A percentile compares a stretch with the other conserved stretches of the same genome.
These are phyloP conservation scores for Corylus avellana DNA, from an alignment of 306 rosid genomes.

Conservation along the genomic window DNA sequence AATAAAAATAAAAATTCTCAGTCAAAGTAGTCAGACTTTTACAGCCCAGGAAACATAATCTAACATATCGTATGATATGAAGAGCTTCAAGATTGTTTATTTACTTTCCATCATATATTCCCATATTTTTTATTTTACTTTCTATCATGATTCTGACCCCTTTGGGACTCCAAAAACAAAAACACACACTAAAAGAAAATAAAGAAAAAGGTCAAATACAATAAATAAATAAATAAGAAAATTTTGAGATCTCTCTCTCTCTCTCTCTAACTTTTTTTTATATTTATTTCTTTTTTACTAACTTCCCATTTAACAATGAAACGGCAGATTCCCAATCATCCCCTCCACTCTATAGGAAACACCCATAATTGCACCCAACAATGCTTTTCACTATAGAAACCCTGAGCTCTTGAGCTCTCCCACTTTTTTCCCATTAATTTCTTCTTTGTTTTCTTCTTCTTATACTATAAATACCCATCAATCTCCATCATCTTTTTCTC, in stretches of 20 bases:
- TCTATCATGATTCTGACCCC: conserved; percentile 27
- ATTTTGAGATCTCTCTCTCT: conserved; percentile 21
- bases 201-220: not conserved
- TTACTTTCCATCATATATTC: conserved; percentile 17
- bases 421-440: conserved; percentile 11
- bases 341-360: conserved; percentile 71
- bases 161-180: conserved; percentile 4
- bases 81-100: conserved; percentile 40
- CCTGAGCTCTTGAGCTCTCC: conserved; percentile 48
- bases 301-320: conserved; percentile 44
- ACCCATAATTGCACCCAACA: conserved; percentile 87
- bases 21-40: conserved; percentile 67
- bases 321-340: conserved; percentile 79
- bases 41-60: conserved; percentile 55
- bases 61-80: conserved; percentile 42
- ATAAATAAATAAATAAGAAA: not conserved
- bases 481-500: conserved; percentile 46
- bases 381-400: conserved; percentile 44
- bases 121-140: not conserved
- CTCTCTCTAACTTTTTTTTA: conserved; percentile 9
- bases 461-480: conserved; percentile 47
- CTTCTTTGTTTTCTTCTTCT: conserved; percentile 19
- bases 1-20: conserved; percentile 33
- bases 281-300: not conserved
- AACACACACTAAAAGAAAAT: not conserved